Evolutionary conservation across 2,329 filamentous ascomycete species (phyloP).

Genomic region (Ophioceras dolichostomum): DNA sequence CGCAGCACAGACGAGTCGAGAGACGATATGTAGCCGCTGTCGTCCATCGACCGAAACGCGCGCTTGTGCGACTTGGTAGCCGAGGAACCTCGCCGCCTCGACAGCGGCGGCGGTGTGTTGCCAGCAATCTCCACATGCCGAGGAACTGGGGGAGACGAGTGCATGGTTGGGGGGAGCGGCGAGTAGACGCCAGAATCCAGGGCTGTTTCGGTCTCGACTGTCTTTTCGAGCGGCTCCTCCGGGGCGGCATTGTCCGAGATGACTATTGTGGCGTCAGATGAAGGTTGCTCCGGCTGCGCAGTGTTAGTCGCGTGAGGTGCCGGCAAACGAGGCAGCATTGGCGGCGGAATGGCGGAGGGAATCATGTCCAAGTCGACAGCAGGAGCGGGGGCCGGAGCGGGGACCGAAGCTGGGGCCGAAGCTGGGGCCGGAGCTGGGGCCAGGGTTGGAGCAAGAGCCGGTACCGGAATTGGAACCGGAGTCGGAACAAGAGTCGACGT

Average conservation of each 20-base stretch:
- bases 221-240: conserved; percentile 36
- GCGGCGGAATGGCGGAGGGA: no score
- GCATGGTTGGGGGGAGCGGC: conserved; percentile 58
- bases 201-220: conserved; percentile 23
- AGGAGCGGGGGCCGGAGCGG: conserved; percentile 26
- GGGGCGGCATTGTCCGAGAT: conserved; percentile 52
- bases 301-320: conserved; percentile 7
- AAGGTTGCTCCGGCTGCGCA: conserved; percentile 39
- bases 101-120: conserved; percentile 58
- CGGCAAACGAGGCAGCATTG: conserved; percentile 9
- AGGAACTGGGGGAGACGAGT: conserved; percentile 81
- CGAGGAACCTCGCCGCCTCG: conserved; percentile 36
- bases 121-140: conserved; percentile 45
- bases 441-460: conserved; percentile 4
- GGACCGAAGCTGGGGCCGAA: conserved; percentile 7
- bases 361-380: no score
- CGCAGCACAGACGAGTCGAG: conserved; percentile 82
- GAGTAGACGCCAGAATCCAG: conserved; percentile 49
- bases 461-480: conserved; percentile 4
- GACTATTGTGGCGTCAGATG: conserved; percentile 67
- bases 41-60: conserved; percentile 68
- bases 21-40: conserved; percentile 96
- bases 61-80: conserved; percentile 57
- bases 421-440: conserved; percentile 20
- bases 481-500: neutral